Percentiles rank a stretch among this genome's conserved stretches.
phyloP scores from a whole-genome alignment of 2,329 filamentous ascomycete genomes.

The Rugonectria rugulosa region DNA sequence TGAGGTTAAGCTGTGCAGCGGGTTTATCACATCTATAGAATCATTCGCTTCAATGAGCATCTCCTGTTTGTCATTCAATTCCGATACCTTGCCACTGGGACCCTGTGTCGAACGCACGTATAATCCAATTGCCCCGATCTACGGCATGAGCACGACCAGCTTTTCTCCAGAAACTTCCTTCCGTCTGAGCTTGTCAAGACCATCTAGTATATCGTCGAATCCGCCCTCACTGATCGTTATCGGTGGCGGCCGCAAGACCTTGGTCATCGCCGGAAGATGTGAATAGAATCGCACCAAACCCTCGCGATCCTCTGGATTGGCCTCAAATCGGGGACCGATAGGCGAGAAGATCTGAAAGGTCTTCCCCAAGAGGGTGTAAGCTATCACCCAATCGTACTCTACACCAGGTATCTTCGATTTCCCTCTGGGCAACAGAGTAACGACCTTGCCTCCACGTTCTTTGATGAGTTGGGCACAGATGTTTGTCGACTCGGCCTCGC shows the following conservation, averaged over 20 bases:
- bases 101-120: too few species aligned
- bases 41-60: too few species aligned
- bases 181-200: constrained; percentile 4
- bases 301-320: constrained; percentile 32
- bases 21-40: too few species aligned
- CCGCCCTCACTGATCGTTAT: constrained; percentile 19
- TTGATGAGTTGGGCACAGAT: constrained; percentile 38
- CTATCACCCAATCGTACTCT: constrained; percentile 32
- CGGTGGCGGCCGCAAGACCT: constrained; percentile 27
- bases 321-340: constrained; percentile 39
- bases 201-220: constrained; percentile 22
- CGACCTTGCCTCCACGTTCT: constrained; percentile 38
- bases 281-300: constrained; percentile 33
- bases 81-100: too few species aligned
- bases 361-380: constrained; percentile 35
- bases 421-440: constrained; percentile 34
- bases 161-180: constrained; percentile 10
- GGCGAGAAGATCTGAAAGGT: constrained; percentile 37
- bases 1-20: too few species aligned
- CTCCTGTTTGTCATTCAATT: too few species aligned
- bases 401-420: constrained; percentile 30
- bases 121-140: too few species aligned
- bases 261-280: constrained; percentile 18
- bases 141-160: too few species aligned
- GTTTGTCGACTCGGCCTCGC: constrained; percentile 39